Evolutionary conservation across 1,284 basidiomycete genomes (phyloP).

Genomic region (Puccinia polysora): DNA sequence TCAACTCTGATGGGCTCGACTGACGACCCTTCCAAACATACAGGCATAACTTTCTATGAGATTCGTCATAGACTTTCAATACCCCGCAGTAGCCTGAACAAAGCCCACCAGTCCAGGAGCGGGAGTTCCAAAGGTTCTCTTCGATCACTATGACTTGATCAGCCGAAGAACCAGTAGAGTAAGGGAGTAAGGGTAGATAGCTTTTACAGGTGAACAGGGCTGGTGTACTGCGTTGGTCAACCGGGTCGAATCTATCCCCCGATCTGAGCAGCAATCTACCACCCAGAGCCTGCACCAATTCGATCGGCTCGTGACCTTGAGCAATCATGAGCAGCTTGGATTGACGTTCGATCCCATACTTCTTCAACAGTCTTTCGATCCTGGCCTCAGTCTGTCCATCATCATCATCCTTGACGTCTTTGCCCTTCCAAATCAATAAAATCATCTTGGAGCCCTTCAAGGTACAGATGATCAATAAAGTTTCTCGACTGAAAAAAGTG

Average conservation of each 20-base stretch:
- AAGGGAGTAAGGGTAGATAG: not conserved
- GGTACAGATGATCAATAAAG: constrained; percentile 24
- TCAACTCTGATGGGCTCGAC: not conserved
- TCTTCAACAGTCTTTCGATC: constrained; percentile 33
- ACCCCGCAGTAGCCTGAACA: constrained; percentile 24
- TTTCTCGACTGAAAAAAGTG: constrained; percentile 27
- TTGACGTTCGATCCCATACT: constrained; percentile 32
- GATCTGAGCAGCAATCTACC: constrained; percentile 20
- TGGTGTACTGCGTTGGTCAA: not conserved
- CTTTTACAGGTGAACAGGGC: constrained; percentile 15
- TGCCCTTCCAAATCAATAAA: constrained; percentile 25
- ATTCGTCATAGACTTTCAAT: constrained; percentile 3
- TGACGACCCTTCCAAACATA: constrained; percentile 32
- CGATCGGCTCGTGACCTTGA: constrained; percentile 32
- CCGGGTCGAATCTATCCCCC: constrained; percentile 30
- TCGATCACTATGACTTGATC: constrained; percentile 8
- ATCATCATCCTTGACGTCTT: constrained; percentile 8
- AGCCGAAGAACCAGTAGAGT: not conserved
- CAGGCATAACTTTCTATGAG: not conserved
- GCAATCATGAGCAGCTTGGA: constrained; percentile 12
- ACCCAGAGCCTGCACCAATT: constrained; percentile 26
- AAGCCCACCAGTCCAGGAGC: not conserved
- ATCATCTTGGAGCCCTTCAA: constrained; percentile 19
- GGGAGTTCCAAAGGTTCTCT: not conserved
- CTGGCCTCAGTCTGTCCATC: constrained; percentile 10